phyloP scores from a whole-genome alignment of 2,329 filamentous ascomycete genomes.

The Diaporthe aspalathi region DNA sequence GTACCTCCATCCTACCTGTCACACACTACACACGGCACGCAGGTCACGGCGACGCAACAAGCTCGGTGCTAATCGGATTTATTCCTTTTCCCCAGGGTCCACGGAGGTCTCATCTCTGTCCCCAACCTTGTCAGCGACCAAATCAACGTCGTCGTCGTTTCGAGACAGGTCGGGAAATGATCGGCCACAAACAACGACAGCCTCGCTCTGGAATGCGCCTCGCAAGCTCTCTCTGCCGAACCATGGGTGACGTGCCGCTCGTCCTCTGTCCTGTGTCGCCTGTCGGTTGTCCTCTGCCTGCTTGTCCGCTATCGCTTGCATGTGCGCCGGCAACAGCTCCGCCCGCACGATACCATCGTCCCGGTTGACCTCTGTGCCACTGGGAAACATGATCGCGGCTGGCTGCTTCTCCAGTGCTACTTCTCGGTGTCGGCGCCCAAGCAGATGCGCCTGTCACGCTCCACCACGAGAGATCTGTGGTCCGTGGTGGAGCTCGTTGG shows the following conservation, averaged over 20 bases:
- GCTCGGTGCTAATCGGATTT: slow-evolving; percentile 22
- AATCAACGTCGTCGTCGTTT: slow-evolving; percentile 21
- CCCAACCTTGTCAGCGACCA: slow-evolving; percentile 20
- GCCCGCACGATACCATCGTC: slow-evolving; percentile 25
- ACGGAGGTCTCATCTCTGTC: slow-evolving; percentile 33
- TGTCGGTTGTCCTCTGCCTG: slow-evolving; percentile 8
- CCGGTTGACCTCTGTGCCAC: slow-evolving; percentile 13
- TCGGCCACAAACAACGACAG: slow-evolving; percentile 29
- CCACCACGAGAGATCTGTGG: slow-evolving; percentile 37
- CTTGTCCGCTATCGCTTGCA: slow-evolving; percentile 32
- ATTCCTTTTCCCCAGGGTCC: slow-evolving; percentile 30
- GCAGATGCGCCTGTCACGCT: slow-evolving; percentile 37
- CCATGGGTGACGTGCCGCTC: slow-evolving; percentile 36
- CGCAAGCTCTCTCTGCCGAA: slow-evolving; percentile 30
- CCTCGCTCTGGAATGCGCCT: slow-evolving; percentile 36
- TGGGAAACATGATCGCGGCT: slow-evolving; percentile 33
- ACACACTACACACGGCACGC: too few relatives aligned
- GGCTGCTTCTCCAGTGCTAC: slow-evolving; percentile 36
- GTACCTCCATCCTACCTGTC: too few relatives aligned
- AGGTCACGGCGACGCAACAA: too few relatives aligned
- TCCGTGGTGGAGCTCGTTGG: slow-evolving; percentile 12
- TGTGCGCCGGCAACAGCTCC: slow-evolving; percentile 16
- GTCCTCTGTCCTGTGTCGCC: slow-evolving; percentile 31
- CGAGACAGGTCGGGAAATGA: slow-evolving; percentile 24
- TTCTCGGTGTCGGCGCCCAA: slow-evolving; percentile 37